These are phyloP conservation scores for Brassica cretica DNA, from an alignment of 345 rosid species.

Conservation along the genomic window DNA sequence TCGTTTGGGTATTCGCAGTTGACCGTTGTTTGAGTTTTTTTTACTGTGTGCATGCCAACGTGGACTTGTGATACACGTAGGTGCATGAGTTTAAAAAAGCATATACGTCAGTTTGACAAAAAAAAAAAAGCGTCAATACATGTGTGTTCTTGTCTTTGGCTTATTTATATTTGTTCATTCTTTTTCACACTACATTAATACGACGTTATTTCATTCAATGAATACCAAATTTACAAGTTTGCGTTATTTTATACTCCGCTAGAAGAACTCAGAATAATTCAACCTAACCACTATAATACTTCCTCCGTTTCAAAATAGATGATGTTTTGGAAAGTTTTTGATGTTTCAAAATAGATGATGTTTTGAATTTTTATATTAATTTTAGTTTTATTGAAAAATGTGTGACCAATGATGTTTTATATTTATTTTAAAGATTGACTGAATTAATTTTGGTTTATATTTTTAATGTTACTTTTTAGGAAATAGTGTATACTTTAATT, in stretches of 20 bases:
- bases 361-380: too few relatives aligned
- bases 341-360: too few relatives aligned
- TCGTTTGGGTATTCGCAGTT: conserved; percentile 37
- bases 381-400: too few relatives aligned
- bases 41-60: conserved; percentile 26
- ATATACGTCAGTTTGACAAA: background rate
- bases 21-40: conserved; percentile 35
- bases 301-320: too few relatives aligned
- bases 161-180: conserved; percentile 12
- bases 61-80: conserved; percentile 19
- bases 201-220: background rate
- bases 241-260: background rate
- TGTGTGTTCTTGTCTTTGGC: conserved; percentile 3
- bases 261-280: background rate
- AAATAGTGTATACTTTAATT: too few relatives aligned
- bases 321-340: too few relatives aligned
- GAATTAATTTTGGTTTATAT: too few relatives aligned
- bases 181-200: background rate
- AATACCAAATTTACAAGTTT: background rate
- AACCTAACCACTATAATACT: too few relatives aligned
- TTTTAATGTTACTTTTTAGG: too few relatives aligned
- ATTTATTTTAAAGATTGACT: too few relatives aligned
- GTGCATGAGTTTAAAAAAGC: conserved; percentile 16
- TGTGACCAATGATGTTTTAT: too few relatives aligned
- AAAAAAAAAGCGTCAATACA: background rate